Evolutionary conservation across 257 asterid species (phyloP).

Genomic region (Fraxinus excelsior): DNA sequence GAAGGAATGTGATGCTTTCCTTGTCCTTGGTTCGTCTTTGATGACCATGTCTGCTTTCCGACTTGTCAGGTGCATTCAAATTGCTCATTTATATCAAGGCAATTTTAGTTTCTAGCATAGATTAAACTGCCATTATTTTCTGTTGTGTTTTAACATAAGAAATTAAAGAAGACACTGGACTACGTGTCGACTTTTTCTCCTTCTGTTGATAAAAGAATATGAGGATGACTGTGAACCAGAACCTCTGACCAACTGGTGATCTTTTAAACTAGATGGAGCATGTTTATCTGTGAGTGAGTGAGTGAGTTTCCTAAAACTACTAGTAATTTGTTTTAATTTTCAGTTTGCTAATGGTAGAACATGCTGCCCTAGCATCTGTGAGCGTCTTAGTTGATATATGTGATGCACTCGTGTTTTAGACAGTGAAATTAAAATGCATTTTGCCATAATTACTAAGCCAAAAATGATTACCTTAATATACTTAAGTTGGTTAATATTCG

Average conservation of each 20-base stretch:
- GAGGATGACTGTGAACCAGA: neutral
- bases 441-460: neutral
- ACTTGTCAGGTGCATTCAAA: slow-evolving; percentile 61
- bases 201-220: neutral
- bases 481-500: too few species aligned
- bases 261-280: neutral
- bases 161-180: neutral
- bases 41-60: slow-evolving; percentile 99
- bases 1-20: slow-evolving; percentile 86
- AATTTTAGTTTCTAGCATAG: neutral
- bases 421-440: neutral
- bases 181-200: neutral
- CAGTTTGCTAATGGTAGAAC: neutral
- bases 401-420: neutral
- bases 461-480: neutral
- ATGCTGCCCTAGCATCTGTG: neutral
- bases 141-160: neutral
- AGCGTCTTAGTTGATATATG: neutral
- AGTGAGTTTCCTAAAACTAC: neutral
- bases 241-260: neutral
- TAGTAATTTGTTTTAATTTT: neutral
- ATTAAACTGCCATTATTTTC: neutral
- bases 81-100: neutral
- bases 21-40: slow-evolving; percentile 91
- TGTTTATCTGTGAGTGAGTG: neutral